Evolutionary conservation across 257 asterid species (phyloP), one percentile per base, ranked within the genome.

Genomic region (Osmanthus fragrans): DNA sequence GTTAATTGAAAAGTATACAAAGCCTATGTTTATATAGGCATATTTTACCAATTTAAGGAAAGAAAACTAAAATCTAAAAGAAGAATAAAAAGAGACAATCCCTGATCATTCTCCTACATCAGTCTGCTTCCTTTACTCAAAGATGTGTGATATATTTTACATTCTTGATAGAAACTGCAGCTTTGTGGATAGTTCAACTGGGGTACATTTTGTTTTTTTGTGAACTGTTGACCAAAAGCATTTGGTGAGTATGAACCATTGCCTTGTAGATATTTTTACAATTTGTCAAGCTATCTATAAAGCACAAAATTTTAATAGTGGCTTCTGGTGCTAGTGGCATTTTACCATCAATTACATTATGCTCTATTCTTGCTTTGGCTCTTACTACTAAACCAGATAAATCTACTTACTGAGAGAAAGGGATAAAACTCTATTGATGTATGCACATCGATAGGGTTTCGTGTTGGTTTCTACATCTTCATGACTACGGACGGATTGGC

Each of bases 71-170:
- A 32, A 32, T 32, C 34, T 32, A 32, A 32, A 32, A 32, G 34
- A 32, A 32, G 34, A 32, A 32, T 32, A 32, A 32, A 1, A 32
- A 32, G 34, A 32, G 34, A 32, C 2, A 2, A 32, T 32, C 34
- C 34, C 34, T 32, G n/a, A 32, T 32, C 4, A 32, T 32, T 32
- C 3, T 32, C 34, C 34, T 32, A 32, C 34, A 32, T 32, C 34
- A 3, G 34, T 32, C 79, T 73, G 80, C 73, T 77, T 71, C 34
- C 8, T 73, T 79, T 34, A 73, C 80, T 70, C 73, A 69, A 68
- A 37, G 47, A 42, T 23, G 7, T 32, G 16, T 70, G 27, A 2
- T 9, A 13, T 76, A 40, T 69, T 76, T 27, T 3, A 11, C 10
- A 27, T 29, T 37, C 10, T 64, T 54, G 13, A 30, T 74, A 51